A percentile compares a stretch with the other conserved stretches of the same genome.
Conservation (phyloP, 2,329 filamentous ascomycete genomes). For the Fusarium musae region DNA sequence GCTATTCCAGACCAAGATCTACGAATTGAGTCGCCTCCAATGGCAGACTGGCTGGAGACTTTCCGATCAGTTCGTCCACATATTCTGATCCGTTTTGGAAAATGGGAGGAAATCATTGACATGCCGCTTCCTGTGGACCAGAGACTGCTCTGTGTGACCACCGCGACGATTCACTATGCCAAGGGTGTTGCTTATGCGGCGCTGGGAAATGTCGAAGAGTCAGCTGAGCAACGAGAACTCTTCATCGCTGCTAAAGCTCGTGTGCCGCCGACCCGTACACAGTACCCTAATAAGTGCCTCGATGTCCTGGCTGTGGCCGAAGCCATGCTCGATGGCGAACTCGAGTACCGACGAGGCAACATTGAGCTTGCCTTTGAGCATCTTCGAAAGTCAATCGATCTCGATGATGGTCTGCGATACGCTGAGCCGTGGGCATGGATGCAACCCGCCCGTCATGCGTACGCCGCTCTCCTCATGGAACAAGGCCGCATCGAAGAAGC, state of each 20-base stretch:
- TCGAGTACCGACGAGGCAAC: constrained; percentile 73
- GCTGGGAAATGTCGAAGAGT: constrained; percentile 61
- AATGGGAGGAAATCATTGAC: constrained; percentile 72
- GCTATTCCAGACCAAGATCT: constrained; percentile 65
- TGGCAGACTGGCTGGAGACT: constrained; percentile 80
- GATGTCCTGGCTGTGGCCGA: constrained; percentile 70
- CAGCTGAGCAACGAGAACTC: constrained; percentile 58
- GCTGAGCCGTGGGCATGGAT: constrained; percentile 82
- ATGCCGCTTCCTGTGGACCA: constrained; percentile 65
- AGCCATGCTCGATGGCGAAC: constrained; percentile 76
- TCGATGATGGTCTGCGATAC: constrained; percentile 72
- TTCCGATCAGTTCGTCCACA: constrained; percentile 74
- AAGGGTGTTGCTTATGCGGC: constrained; percentile 74
- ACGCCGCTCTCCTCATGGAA: constrained; percentile 73
- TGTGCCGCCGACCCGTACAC: constrained; percentile 66
- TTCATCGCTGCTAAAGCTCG: constrained; percentile 62
- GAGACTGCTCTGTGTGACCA: constrained; percentile 72
- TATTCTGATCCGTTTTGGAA: constrained; percentile 76
- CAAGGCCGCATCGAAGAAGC: constrained; percentile 67
- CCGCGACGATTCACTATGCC: constrained; percentile 74
- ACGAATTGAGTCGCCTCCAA: constrained; percentile 67
- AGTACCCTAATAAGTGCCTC: constrained; percentile 74
- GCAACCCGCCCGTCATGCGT: constrained; percentile 76
- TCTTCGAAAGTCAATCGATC: constrained; percentile 63
- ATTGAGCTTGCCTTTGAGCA: constrained; percentile 66